Evolutionary conservation across 163 green algal species (phyloP).

Genomic region (Picocystis sp.): DNA sequence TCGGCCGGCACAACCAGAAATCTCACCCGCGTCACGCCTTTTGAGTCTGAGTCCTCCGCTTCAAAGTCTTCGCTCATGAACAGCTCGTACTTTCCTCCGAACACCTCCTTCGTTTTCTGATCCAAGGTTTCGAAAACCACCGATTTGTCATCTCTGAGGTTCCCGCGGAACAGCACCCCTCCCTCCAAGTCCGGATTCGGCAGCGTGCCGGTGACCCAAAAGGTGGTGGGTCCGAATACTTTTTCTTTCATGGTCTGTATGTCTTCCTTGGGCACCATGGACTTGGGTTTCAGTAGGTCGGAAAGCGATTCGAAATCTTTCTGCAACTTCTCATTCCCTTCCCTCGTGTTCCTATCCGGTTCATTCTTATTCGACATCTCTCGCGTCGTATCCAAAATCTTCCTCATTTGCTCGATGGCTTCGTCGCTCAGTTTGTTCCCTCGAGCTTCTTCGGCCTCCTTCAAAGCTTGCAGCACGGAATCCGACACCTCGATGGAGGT

Average conservation of each 20-base stretch:
- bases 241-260: slow-evolving; percentile 50
- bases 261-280: slow-evolving; percentile 42
- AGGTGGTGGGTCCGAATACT: slow-evolving; percentile 62
- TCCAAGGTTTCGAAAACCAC: slow-evolving; percentile 36
- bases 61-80: slow-evolving; percentile 53
- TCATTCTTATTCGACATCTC: too few relatives aligned
- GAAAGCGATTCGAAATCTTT: slow-evolving; percentile 7
- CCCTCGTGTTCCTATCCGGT: not conserved
- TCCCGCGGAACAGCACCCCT: slow-evolving; percentile 48
- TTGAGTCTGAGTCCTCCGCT: slow-evolving; percentile 7
- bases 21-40: slow-evolving; percentile 26
- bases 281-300: slow-evolving; percentile 2
- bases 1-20: slow-evolving; percentile 51
- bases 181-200: slow-evolving; percentile 24
- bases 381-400: slow-evolving; percentile 3
- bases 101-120: slow-evolving; percentile 38
- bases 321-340: slow-evolving; percentile 13
- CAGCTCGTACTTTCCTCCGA: slow-evolving; percentile 55
- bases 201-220: slow-evolving; percentile 52
- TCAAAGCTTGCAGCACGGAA: too few relatives aligned
- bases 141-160: slow-evolving; percentile 37
- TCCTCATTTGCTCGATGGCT: slow-evolving; percentile 9
- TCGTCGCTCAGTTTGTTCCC: slow-evolving; percentile 2
- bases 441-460: not conserved
- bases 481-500: too few relatives aligned